Evolutionary conservation across 1,284 basidiomycete species (phyloP).

Genomic region (Phellinidium pouzarii): DNA sequence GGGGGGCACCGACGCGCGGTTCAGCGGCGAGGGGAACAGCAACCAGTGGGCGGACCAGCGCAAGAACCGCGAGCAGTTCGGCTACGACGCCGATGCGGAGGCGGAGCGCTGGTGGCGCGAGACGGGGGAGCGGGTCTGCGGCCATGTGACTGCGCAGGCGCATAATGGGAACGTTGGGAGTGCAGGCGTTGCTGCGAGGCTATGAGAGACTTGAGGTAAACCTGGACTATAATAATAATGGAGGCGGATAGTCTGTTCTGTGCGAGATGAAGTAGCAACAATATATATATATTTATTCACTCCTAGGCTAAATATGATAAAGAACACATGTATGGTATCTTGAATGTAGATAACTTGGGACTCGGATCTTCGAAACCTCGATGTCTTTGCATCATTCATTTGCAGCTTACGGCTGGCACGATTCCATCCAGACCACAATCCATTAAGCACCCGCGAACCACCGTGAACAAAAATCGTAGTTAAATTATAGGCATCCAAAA

Average conservation of each 20-base stretch:
- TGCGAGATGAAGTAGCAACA: background rate
- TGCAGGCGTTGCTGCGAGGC: constrained; percentile 2
- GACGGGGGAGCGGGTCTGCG: constrained; percentile 17
- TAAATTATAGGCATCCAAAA: background rate
- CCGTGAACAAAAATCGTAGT: background rate
- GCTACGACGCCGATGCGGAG: constrained; percentile 23
- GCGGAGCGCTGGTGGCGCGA: constrained; percentile 24
- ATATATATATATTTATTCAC: no score
- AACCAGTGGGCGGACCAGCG: constrained; percentile 25
- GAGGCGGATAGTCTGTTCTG: background rate
- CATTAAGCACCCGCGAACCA: no score
- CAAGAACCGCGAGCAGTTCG: constrained; percentile 23
- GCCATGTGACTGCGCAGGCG: constrained; percentile 5
- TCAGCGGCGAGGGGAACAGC: constrained; percentile 18
- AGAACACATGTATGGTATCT: no score
- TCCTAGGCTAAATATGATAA: no score
- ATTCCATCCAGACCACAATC: no score
- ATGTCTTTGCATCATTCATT: no score
- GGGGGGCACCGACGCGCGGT: constrained; percentile 23
- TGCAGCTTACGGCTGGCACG: no score
- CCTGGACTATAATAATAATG: no score
- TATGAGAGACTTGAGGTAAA: no score
- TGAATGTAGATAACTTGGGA: no score
- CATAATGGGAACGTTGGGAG: background rate
- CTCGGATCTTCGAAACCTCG: no score